Evolutionary conservation across 176 grass and related monocot species (phyloP).

Genomic region (Oryza officinalis): DNA sequence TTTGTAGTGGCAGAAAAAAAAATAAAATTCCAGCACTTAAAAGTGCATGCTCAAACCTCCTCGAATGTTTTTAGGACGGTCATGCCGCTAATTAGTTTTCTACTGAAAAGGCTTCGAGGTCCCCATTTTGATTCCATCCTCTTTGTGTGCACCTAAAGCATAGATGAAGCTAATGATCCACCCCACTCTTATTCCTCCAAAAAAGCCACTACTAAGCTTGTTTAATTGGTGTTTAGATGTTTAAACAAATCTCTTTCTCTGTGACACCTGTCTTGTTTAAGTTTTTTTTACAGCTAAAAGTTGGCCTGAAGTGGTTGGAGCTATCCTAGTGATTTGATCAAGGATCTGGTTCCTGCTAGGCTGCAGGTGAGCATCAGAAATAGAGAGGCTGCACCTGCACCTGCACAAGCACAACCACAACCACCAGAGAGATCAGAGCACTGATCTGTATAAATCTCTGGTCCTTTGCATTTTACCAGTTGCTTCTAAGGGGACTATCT

Average conservation of each 20-base stretch:
- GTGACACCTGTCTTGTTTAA: conserved; percentile 40
- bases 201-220: conserved; percentile 38
- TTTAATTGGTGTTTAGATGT: conserved; percentile 36
- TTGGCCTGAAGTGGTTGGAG: conserved; percentile 47
- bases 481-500: conserved; percentile 30
- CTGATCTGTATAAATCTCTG: conserved; percentile 39
- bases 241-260: conserved; percentile 27
- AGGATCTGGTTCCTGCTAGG: conserved; percentile 47
- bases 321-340: conserved; percentile 51
- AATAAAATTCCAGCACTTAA: conserved; percentile 27
- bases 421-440: conserved; percentile 38
- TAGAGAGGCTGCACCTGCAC: conserved; percentile 27
- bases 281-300: conserved; percentile 56
- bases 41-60: conserved; percentile 34
- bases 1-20: conserved; percentile 4
- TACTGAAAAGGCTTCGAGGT: conserved; percentile 45
- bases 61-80: conserved; percentile 38
- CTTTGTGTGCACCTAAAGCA: conserved; percentile 54
- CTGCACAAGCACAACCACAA: conserved; percentile 22
- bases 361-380: conserved; percentile 36
- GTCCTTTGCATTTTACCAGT: background rate
- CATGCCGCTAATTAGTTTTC: conserved; percentile 32
- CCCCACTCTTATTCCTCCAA: conserved; percentile 27
- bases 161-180: conserved; percentile 52
- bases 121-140: conserved; percentile 60